A percentile compares a stretch with the other conserved stretches of the same genome.
These are phyloP conservation scores for Podospora appendiculata DNA, from an alignment of 495 filamentous ascomycete genomes.

Conservation along the genomic window DNA sequence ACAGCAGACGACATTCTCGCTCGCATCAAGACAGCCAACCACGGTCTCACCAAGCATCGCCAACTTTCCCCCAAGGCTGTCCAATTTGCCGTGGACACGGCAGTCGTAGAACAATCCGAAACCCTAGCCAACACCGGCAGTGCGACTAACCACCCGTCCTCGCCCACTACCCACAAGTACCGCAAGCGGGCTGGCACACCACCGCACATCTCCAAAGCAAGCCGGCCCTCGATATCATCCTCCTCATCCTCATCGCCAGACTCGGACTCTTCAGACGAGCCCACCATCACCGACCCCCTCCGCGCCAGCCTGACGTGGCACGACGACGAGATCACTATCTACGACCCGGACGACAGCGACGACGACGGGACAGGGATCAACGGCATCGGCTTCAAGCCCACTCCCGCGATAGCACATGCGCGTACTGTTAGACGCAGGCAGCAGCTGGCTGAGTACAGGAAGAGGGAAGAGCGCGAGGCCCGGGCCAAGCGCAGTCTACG, in stretches of 20 bases:
- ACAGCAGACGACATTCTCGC: too few species aligned
- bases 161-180: constrained; percentile 29
- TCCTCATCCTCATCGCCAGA: not conserved
- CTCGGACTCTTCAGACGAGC: constrained; percentile 3
- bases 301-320: constrained; percentile 65
- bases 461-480: constrained; percentile 76
- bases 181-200: constrained; percentile 37
- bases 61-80: constrained; percentile 2
- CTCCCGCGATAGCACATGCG: constrained; percentile 70
- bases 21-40: not conserved
- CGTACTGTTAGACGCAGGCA: constrained; percentile 66
- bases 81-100: constrained; percentile 19
- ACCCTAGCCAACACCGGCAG: constrained; percentile 4
- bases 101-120: constrained; percentile 20
- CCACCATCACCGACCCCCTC: constrained; percentile 40
- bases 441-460: constrained; percentile 79
- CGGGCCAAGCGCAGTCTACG: constrained; percentile 63
- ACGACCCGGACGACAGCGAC: constrained; percentile 62
- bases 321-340: constrained; percentile 77
- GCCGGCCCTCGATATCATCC: too few species aligned
- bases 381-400: constrained; percentile 88
- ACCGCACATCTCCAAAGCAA: constrained; percentile 19
- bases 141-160: constrained; percentile 15
- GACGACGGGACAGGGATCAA: constrained; percentile 79
- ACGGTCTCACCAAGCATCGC: not conserved